Percentiles rank a stretch among this genome's conserved stretches.
phyloP scores from a whole-genome alignment of 1,139 yeast species.

The Lodderomyces pseudojiufengensis region DNA sequence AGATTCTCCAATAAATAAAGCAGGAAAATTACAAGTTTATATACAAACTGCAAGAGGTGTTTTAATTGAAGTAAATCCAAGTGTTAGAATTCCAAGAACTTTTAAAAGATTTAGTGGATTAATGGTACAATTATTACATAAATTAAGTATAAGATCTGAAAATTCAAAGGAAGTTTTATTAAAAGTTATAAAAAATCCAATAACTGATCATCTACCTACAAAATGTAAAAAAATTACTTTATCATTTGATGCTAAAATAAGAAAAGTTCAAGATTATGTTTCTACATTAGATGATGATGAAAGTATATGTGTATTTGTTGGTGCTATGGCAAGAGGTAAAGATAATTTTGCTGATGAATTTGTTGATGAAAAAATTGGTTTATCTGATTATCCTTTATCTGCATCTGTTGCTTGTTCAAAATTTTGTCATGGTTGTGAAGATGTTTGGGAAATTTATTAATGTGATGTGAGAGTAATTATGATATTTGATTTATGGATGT shows the following conservation, averaged over 20 bases:
- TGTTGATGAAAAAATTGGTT: constrained; percentile 94
- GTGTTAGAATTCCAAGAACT: constrained; percentile 96
- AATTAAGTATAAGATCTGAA: constrained; percentile 87
- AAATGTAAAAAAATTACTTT: constrained; percentile 92
- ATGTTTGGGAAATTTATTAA: constrained; percentile 80
- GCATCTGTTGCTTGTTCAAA: constrained; percentile 98
- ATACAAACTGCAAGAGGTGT: constrained; percentile 95
- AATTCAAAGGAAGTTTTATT: constrained; percentile 91
- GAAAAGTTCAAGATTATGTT: constrained; percentile 86
- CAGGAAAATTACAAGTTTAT: constrained; percentile 93
- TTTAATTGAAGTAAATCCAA: constrained; percentile 90
- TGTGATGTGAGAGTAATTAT: too few relatives aligned
- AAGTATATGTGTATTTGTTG: constrained; percentile 95
- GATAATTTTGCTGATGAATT: constrained; percentile 96
- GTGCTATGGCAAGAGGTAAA: constrained; percentile 98
- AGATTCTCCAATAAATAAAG: constrained; percentile 96
- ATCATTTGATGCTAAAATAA: constrained; percentile 89
- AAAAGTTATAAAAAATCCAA: constrained; percentile 93
- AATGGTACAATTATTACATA: constrained; percentile 94
- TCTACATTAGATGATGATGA: constrained; percentile 78
- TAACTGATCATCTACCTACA: constrained; percentile 93
- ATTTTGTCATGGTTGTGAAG: constrained; percentile 98
- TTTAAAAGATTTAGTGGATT: constrained; percentile 95
- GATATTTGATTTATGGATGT: too few relatives aligned
- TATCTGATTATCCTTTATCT: constrained; percentile 90